These are phyloP conservation scores for Fusarium pseudonygamai DNA, from an alignment of 2,329 filamentous ascomycete species.

Conservation along the genomic window DNA sequence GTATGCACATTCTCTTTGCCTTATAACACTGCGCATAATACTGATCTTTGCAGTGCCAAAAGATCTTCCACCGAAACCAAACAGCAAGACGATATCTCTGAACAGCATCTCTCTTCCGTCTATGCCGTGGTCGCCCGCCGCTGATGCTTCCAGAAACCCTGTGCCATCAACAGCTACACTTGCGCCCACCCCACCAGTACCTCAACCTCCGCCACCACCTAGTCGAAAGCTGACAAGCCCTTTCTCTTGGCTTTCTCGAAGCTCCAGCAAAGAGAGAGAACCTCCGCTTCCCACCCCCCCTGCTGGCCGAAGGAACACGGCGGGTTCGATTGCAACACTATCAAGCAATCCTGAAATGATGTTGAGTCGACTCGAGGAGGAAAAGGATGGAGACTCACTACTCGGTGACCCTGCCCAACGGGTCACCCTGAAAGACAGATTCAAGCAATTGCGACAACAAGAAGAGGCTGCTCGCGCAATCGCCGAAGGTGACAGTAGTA, in stretches of 20 bases:
- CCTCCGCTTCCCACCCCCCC: conserved; percentile 63
- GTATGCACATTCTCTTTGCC: conserved; percentile 36
- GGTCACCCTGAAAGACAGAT: conserved; percentile 79
- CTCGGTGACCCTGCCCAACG: conserved; percentile 58
- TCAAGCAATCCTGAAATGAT: conserved; percentile 85
- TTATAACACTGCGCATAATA: background rate
- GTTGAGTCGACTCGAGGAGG: conserved; percentile 79
- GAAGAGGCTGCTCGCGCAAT: conserved; percentile 71
- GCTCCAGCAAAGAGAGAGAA: conserved; percentile 67
- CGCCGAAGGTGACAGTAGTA: conserved; percentile 62
- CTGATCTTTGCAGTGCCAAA: conserved; percentile 44
- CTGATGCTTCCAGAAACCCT: conserved; percentile 59
- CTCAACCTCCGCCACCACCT: conserved; percentile 49
- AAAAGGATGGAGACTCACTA: conserved; percentile 61
- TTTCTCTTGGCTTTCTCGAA: conserved; percentile 86
- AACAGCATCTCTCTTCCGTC: conserved; percentile 78
- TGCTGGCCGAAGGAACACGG: conserved; percentile 73
- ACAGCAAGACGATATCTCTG: conserved; percentile 68
- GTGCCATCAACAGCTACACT: conserved; percentile 47
- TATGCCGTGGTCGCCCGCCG: conserved; percentile 75
- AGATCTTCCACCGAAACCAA: conserved; percentile 48
- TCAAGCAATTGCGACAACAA: conserved; percentile 79
- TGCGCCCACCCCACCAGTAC: conserved; percentile 46
- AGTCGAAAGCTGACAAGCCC: conserved; percentile 83
- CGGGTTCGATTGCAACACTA: conserved; percentile 80